Conservation (phyloP, 345 rosid genomes). For the Salix purpurea region DNA sequence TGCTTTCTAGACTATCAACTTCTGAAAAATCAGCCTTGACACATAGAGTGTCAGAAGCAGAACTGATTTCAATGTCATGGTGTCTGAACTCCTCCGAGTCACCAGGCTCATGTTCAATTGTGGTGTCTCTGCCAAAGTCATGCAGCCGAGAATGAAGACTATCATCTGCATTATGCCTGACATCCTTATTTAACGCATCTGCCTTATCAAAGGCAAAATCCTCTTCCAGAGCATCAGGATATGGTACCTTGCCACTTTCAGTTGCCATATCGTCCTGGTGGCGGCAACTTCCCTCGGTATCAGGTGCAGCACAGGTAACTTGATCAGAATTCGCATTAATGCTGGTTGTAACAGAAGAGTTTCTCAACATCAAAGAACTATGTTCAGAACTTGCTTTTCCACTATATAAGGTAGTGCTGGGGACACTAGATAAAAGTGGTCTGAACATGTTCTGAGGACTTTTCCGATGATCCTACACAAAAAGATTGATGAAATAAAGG, state of each 20-base stretch:
- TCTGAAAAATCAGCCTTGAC: constrained; percentile 38
- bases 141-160: constrained; percentile 35
- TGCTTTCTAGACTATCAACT: constrained; percentile 37
- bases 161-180: constrained; percentile 36
- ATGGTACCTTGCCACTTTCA: constrained; percentile 37
- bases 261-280: constrained; percentile 34
- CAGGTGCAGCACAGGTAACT: constrained; percentile 44
- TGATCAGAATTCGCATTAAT: constrained; percentile 66
- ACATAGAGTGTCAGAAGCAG: constrained; percentile 37
- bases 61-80: constrained; percentile 40
- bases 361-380: constrained; percentile 54
- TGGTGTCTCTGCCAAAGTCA: constrained; percentile 36
- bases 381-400: constrained; percentile 62
- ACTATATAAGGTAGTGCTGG: constrained; percentile 71
- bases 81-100: constrained; percentile 40
- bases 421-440: constrained; percentile 95
- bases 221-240: constrained; percentile 52
- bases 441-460: constrained; percentile 97
- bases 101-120: constrained; percentile 36
- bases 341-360: constrained; percentile 67
- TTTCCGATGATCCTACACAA: constrained; percentile 75
- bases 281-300: constrained; percentile 50
- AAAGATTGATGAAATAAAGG: constrained; percentile 16
- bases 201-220: constrained; percentile 52
- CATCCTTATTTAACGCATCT: constrained; percentile 39